Conservation (phyloP, 192 early-diverging fungal species). For the Hyaloraphidium curvatum region DNA sequence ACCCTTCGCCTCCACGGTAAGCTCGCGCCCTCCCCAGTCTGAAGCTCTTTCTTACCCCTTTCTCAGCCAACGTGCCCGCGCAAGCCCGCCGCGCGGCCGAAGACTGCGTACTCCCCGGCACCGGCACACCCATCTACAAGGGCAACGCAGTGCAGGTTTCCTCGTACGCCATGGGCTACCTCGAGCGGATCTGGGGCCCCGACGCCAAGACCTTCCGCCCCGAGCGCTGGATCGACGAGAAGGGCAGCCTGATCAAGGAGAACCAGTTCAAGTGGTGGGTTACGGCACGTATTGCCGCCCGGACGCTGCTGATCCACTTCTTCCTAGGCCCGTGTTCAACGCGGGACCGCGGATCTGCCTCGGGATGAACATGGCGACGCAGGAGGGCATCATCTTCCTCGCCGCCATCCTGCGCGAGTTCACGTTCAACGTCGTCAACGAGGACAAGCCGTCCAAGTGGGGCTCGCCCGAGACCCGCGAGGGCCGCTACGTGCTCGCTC, state of each 20-base stretch:
- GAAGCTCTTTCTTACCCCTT: neutral
- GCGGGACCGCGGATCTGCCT: neutral
- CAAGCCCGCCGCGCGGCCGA: too few species aligned
- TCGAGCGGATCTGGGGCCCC: constrained; percentile 34
- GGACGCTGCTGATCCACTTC: too few species aligned
- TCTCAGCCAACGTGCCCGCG: too few species aligned
- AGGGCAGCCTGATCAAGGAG: constrained; percentile 13
- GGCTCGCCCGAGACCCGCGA: neutral
- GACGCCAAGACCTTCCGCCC: constrained; percentile 39
- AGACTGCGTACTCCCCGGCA: constrained; percentile 25
- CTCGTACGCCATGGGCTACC: constrained; percentile 30
- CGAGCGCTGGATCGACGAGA: constrained; percentile 39
- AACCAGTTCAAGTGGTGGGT: constrained; percentile 23
- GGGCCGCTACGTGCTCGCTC: too few species aligned
- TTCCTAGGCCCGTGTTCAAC: too few species aligned
- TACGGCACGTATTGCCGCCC: too few species aligned
- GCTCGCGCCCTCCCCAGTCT: neutral
- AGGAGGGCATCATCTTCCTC: neutral
- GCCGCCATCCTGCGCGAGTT: neutral
- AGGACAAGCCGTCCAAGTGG: neutral
- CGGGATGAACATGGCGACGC: neutral
- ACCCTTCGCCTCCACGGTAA: too few species aligned
- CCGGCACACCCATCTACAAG: constrained; percentile 26
- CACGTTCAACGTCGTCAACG: neutral
- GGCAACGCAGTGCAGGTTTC: constrained; percentile 13